A percentile compares a stretch with the other conserved stretches of the same genome.
Evolutionary conservation across 2,329 filamentous ascomycete species (phyloP).

Genomic region (Microthyrium microscopicum): DNA sequence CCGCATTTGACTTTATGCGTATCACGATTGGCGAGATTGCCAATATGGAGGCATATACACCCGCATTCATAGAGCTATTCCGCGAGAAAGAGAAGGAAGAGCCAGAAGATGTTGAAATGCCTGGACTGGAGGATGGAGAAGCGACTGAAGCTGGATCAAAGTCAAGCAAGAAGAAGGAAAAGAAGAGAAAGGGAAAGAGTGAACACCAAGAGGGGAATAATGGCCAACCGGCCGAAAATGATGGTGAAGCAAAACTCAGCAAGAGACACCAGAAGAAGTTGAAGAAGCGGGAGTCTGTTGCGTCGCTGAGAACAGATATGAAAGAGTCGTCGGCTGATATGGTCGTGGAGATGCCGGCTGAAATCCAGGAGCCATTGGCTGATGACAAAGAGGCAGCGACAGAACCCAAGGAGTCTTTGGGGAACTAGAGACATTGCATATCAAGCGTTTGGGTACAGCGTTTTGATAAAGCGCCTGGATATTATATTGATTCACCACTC

Average conservation of each 20-base stretch:
- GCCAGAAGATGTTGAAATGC: conserved; percentile 10
- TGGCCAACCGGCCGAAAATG: background rate
- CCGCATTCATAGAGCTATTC: conserved; percentile 41
- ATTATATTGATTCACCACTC: too few relatives aligned
- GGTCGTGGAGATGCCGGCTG: background rate
- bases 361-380: too few relatives aligned
- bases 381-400: too few relatives aligned
- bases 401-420: too few relatives aligned
- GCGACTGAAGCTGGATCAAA: conserved; percentile 3
- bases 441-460: too few relatives aligned
- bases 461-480: too few relatives aligned
- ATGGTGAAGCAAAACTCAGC: background rate
- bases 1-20: conserved; percentile 68
- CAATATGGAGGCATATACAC: conserved; percentile 45
- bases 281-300: background rate
- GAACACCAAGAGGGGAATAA: background rate
- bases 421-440: too few relatives aligned
- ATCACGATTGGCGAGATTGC: conserved; percentile 55
- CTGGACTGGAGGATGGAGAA: conserved; percentile 8
- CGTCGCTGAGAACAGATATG: background rate
- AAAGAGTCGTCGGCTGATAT: background rate
- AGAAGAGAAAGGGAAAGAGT: conserved; percentile 13
- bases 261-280: background rate
- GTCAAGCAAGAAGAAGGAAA: conserved; percentile 5
- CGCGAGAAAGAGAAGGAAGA: conserved; percentile 25